Conservation (phyloP, 2,329 filamentous ascomycete species). For the Hymenoscyphus fructigenus region DNA sequence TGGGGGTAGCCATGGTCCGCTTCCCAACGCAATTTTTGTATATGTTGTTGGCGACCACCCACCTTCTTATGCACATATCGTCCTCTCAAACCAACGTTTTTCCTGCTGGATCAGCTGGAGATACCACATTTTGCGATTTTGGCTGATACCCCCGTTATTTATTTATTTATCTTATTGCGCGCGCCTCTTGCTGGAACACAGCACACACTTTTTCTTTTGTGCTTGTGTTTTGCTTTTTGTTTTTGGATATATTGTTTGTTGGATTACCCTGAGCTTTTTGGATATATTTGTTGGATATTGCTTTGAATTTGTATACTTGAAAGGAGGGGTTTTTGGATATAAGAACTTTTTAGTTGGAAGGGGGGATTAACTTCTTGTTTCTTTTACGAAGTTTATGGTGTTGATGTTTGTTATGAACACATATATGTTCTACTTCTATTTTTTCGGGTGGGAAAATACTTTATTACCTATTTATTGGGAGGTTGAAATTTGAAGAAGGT, state of each 20-base stretch:
- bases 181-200: background rate
- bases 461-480: background rate
- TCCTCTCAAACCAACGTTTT: background rate
- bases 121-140: constrained; percentile 11
- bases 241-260: background rate
- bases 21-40: background rate
- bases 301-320: background rate
- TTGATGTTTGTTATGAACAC: constrained; percentile 10
- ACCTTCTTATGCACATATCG: constrained; percentile 15
- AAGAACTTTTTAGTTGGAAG: background rate
- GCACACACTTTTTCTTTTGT: background rate
- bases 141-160: constrained; percentile 14
- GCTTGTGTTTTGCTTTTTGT: background rate
- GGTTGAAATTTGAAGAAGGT: background rate
- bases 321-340: background rate
- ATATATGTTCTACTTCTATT: constrained; percentile 8
- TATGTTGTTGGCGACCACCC: background rate
- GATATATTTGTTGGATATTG: background rate
- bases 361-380: constrained; percentile 7
- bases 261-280: background rate
- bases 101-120: constrained; percentile 17
- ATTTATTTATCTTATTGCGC: constrained; percentile 3
- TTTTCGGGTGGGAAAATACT: background rate
- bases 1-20: background rate
- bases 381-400: constrained; percentile 16